A percentile compares a stretch with the other conserved stretches of the same genome.
phyloP scores from a whole-genome alignment of 2,329 filamentous ascomycete species.

The Colletotrichum falcatum region DNA sequence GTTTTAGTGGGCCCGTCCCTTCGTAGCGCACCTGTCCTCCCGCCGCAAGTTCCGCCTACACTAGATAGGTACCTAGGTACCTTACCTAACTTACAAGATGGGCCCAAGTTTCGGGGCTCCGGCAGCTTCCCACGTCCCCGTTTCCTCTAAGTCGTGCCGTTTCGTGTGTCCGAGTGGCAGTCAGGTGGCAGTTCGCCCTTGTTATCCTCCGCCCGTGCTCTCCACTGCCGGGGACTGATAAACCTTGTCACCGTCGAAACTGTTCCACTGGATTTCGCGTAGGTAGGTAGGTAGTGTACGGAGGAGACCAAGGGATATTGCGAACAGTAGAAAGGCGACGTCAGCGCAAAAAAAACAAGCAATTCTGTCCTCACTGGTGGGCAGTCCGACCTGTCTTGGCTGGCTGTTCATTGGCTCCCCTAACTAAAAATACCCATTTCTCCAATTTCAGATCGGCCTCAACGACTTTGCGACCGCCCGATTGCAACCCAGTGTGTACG shows the following conservation, averaged over 20 bases:
- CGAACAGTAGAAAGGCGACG: constrained; percentile 16
- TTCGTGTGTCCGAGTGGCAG: constrained; percentile 7
- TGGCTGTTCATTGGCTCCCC: constrained; percentile 30
- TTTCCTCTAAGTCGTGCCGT: constrained; percentile 1
- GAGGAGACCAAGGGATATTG: constrained; percentile 1
- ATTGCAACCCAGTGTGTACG: constrained; percentile 9
- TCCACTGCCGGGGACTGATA: background rate
- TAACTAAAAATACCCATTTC: constrained; percentile 13
- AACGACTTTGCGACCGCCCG: constrained; percentile 32
- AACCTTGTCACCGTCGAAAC: constrained; percentile 22
- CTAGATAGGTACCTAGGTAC: background rate
- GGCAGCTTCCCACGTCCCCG: constrained; percentile 32
- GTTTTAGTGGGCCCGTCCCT: constrained; percentile 13
- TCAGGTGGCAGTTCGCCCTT: constrained; percentile 13
- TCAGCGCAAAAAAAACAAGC: constrained; percentile 34
- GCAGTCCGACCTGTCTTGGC: constrained; percentile 26
- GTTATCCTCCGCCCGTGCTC: background rate
- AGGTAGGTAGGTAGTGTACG: background rate
- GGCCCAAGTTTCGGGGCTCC: constrained; percentile 33
- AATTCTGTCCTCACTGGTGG: constrained; percentile 24
- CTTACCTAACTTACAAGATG: background rate
- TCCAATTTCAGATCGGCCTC: constrained; percentile 26
- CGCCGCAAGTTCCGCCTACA: constrained; percentile 10
- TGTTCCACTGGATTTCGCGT: background rate
- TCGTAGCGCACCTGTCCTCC: constrained; percentile 22